These are phyloP conservation scores for Aspergillus terreus DNA, from an alignment of 2,329 filamentous ascomycete genomes.

Conservation along the genomic window DNA sequence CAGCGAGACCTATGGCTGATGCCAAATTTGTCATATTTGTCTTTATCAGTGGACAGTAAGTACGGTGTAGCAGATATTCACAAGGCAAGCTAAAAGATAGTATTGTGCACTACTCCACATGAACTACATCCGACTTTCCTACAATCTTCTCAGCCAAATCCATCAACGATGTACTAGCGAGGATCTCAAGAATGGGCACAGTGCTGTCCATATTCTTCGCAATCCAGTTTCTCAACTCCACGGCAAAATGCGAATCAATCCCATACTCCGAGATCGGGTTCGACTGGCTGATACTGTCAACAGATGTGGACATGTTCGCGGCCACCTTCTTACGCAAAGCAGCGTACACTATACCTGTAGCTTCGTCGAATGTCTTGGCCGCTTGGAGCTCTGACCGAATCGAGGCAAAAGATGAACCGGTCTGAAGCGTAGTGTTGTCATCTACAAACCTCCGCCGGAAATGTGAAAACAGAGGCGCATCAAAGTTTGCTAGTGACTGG, in stretches of 20 bases:
- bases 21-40: no score
- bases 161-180: conserved; percentile 21
- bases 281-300: conserved; percentile 17
- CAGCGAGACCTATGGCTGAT: no score
- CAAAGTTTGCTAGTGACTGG: conserved; percentile 20
- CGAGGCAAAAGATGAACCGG: background rate
- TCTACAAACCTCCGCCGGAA: conserved; percentile 12
- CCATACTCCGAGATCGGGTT: conserved; percentile 34
- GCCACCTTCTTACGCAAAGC: conserved; percentile 18
- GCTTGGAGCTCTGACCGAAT: conserved; percentile 11
- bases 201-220: conserved; percentile 29
- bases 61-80: no score
- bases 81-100: no score
- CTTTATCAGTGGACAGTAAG: no score
- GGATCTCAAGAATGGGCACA: conserved; percentile 25
- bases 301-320: conserved; percentile 14
- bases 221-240: conserved; percentile 46
- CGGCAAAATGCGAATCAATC: conserved; percentile 43
- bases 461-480: conserved; percentile 21
- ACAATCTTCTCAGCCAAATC: conserved; percentile 22
- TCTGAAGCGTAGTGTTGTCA: background rate
- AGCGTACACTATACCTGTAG: conserved; percentile 11
- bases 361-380: conserved; percentile 15
- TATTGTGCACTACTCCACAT: background rate
- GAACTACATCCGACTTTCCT: conserved; percentile 6